phyloP scores from a whole-genome alignment of 2,329 filamentous ascomycete genomes.

The Pseudocercospora crystallina region DNA sequence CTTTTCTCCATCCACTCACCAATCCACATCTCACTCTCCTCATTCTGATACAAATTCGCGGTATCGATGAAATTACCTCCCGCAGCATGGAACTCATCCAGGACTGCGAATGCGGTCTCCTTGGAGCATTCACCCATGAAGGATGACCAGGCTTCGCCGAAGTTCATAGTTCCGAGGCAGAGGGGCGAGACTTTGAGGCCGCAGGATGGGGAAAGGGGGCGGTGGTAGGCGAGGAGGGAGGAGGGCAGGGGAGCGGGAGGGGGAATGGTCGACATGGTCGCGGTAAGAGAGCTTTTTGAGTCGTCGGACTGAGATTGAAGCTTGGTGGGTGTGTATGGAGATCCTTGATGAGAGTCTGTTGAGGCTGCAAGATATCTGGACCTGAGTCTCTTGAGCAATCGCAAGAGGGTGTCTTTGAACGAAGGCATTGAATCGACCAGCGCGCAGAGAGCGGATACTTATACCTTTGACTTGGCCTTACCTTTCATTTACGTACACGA shows the following conservation, averaged over 20 bases:
- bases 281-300: no score
- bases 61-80: conserved; percentile 47
- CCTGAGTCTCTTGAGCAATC: no score
- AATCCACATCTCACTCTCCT: conserved; percentile 34
- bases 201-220: conserved; percentile 50
- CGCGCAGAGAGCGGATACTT: no score
- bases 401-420: no score
- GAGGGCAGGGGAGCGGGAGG: background rate
- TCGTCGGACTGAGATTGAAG: no score
- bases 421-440: no score
- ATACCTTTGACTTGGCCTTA: no score
- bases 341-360: no score
- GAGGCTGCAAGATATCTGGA: no score
- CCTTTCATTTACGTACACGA: no score
- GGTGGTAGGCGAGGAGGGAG: conserved; percentile 35
- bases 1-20: conserved; percentile 29
- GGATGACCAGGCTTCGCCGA: conserved; percentile 49
- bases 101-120: conserved; percentile 32
- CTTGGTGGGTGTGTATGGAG: no score
- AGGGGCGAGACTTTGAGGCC: conserved; percentile 53
- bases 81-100: conserved; percentile 34
- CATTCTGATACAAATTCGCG: conserved; percentile 37
- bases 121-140: conserved; percentile 34
- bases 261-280: no score
- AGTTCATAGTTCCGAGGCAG: conserved; percentile 57